Conservation (phyloP, 2,329 filamentous ascomycete genomes). For the Fonsecaea nubica region DNA sequence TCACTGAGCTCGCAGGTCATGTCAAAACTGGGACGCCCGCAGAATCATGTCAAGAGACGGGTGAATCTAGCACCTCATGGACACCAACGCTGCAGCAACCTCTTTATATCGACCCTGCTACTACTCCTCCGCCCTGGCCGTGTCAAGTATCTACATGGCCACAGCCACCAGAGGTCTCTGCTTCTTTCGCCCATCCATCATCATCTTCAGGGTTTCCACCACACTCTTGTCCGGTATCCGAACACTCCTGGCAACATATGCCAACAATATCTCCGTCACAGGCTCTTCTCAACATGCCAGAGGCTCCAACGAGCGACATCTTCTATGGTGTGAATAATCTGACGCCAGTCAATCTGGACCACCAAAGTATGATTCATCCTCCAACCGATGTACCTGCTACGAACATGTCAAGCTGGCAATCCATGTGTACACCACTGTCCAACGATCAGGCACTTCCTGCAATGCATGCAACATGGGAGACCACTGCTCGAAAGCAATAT, state of each 20-base stretch:
- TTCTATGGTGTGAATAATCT: neutral
- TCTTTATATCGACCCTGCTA: neutral
- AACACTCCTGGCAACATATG: neutral
- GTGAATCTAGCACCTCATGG: neutral
- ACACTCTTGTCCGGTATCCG: neutral
- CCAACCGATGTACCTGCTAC: neutral
- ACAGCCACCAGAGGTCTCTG: neutral
- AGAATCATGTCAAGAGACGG: neutral
- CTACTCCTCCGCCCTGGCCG: neutral
- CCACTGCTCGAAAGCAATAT: neutral
- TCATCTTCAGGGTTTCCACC: neutral
- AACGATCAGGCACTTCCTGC: neutral
- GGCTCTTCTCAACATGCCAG: neutral
- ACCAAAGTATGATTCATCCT: neutral
- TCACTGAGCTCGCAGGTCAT: constrained; percentile 5
- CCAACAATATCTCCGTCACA: neutral
- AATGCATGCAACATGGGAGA: neutral
- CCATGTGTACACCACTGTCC: neutral
- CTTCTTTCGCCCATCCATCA: neutral
- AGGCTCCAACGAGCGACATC: neutral
- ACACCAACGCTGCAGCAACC: neutral
- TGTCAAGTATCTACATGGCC: neutral
- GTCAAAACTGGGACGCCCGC: constrained; percentile 3
- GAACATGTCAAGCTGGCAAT: neutral
- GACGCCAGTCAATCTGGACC: neutral